Percentiles rank a stretch among this genome's conserved stretches.
Conservation (phyloP, 2,329 filamentous ascomycete species). For the Paramyrothecium roridum region DNA sequence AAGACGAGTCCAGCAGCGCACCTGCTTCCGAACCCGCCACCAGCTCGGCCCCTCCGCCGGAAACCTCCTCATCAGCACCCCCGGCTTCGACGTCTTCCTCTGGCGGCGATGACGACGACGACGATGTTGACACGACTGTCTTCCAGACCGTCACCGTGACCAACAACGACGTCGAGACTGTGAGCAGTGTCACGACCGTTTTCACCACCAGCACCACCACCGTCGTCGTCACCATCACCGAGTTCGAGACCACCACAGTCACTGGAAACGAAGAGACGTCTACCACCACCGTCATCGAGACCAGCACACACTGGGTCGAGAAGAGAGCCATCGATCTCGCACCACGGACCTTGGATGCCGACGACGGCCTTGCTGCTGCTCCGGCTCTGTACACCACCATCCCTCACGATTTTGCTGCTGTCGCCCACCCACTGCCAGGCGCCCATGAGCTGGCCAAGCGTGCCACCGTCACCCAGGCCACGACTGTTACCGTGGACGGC, state of each 20-base stretch:
- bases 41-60: not conserved
- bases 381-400: conserved; percentile 12
- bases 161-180: conserved; percentile 18
- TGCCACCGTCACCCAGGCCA: conserved; percentile 24
- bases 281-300: conserved; percentile 30
- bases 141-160: conserved; percentile 27
- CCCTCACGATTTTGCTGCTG: conserved; percentile 9
- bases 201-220: conserved; percentile 25
- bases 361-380: conserved; percentile 8
- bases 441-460: conserved; percentile 27
- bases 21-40: not conserved
- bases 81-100: not conserved
- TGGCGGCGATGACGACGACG: not conserved
- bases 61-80: not conserved
- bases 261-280: conserved; percentile 32
- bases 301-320: conserved; percentile 28
- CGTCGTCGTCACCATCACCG: conserved; percentile 28
- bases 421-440: conserved; percentile 11
- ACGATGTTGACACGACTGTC: conserved; percentile 22
- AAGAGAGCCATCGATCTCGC: conserved; percentile 25
- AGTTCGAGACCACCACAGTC: conserved; percentile 31
- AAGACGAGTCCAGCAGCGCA: conserved; percentile 3
- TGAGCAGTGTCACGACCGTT: conserved; percentile 25
- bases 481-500: conserved; percentile 25
- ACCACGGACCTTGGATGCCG: conserved; percentile 17